Percentiles rank a stretch among this genome's conserved stretches.
phyloP scores from a whole-genome alignment of 371 early-diverging fungal species.

The Saksenaea oblongispora region DNA sequence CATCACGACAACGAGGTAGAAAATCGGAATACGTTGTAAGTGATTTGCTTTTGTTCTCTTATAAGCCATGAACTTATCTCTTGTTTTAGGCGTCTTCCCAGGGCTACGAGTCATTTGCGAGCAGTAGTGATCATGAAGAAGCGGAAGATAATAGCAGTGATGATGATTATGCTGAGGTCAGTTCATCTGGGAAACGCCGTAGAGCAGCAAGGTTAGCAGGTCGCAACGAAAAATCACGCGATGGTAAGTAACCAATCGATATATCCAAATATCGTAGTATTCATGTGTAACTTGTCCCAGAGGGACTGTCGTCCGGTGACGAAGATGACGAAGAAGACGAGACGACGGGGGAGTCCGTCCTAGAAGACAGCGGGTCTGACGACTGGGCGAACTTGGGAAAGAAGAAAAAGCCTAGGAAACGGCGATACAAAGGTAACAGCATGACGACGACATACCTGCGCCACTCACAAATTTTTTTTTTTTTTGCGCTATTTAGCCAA shows the following conservation, averaged over 20 bases:
- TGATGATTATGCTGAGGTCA: conserved; percentile 21
- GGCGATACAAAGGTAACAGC: background rate
- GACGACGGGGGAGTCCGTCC: conserved; percentile 5
- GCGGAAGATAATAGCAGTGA: conserved; percentile 20
- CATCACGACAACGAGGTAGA: conserved; percentile 20
- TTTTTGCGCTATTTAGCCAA: background rate
- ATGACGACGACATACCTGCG: no score
- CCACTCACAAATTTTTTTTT: no score
- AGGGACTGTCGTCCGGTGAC: conserved; percentile 1
- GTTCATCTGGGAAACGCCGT: background rate
- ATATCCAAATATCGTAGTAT: background rate
- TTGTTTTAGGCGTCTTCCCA: background rate
- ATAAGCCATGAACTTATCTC: background rate
- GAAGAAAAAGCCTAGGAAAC: background rate
- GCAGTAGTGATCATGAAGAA: conserved; percentile 8
- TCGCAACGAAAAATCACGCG: conserved; percentile 4
- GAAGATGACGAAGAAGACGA: conserved; percentile 6
- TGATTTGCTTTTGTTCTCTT: background rate
- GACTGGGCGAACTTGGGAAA: conserved; percentile 9
- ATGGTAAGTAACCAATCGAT: background rate
- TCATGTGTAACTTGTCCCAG: conserved; percentile 1
- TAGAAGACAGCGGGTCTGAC: conserved; percentile 17
- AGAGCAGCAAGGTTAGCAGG: background rate
- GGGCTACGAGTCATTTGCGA: background rate
- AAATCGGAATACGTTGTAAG: conserved; percentile 7